Evolutionary conservation across 768 basidiomycete species (phyloP).

Genomic region (Dictyophora rubrovolvata): DNA sequence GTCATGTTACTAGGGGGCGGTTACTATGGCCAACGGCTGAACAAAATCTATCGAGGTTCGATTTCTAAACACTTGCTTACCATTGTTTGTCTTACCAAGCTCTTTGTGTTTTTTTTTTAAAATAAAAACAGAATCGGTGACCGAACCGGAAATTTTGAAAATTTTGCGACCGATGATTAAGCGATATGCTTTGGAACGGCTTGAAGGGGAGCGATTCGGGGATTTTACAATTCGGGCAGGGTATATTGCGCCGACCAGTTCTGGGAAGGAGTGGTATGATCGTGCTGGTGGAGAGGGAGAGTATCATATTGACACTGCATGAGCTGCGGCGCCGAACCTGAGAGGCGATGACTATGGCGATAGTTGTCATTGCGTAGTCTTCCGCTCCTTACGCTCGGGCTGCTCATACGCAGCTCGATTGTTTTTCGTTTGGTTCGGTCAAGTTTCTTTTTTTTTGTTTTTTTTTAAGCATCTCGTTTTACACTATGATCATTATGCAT

Average conservation of each 20-base stretch:
- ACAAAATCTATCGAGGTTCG: constrained; percentile 86
- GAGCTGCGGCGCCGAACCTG: not conserved
- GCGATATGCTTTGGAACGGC: constrained; percentile 77
- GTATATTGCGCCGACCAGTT: constrained; percentile 77
- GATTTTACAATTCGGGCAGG: constrained; percentile 91
- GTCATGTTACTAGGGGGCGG: constrained; percentile 94
- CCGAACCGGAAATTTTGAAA: constrained; percentile 83
- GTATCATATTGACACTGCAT: constrained; percentile 19
- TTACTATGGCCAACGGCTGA: constrained; percentile 87
- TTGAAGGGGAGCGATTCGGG: constrained; percentile 85
- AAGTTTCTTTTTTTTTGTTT: too few relatives aligned
- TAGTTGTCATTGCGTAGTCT: too few relatives aligned
- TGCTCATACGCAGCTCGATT: too few relatives aligned
- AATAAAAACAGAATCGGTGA: constrained; percentile 53
- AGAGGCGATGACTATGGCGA: not conserved
- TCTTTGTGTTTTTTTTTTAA: constrained; percentile 1
- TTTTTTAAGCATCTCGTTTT: too few relatives aligned
- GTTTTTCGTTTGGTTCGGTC: too few relatives aligned
- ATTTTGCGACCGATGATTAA: constrained; percentile 93
- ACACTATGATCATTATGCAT: too few relatives aligned
- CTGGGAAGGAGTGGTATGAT: constrained; percentile 83
- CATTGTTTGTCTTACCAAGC: not conserved
- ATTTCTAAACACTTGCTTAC: constrained; percentile 11
- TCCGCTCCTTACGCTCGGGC: too few relatives aligned
- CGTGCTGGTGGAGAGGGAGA: constrained; percentile 69